Conservation (phyloP, 208 protist genomes). For the Trypanosoma melophagium region DNA sequence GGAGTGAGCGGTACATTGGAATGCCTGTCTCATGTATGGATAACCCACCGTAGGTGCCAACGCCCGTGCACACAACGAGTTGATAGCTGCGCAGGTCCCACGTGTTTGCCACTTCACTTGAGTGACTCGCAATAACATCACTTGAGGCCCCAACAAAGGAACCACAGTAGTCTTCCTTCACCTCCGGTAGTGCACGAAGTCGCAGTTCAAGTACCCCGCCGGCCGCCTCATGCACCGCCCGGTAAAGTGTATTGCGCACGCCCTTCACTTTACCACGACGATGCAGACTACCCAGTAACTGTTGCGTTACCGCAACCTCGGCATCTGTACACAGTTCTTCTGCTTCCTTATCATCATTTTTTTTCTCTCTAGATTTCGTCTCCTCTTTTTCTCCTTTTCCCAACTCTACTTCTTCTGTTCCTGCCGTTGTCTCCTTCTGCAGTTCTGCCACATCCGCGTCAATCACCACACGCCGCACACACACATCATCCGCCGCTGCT, state of each 20-base stretch:
- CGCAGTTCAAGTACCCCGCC: constrained; percentile 41
- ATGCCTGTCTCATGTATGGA: constrained; percentile 65
- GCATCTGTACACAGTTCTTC: not conserved
- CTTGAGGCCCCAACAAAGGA: constrained; percentile 25
- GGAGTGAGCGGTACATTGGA: constrained; percentile 55
- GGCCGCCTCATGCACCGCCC: constrained; percentile 39
- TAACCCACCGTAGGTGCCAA: constrained; percentile 47
- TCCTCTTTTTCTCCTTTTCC: not conserved
- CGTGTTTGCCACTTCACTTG: constrained; percentile 38
- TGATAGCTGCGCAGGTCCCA: constrained; percentile 44
- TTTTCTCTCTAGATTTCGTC: no score
- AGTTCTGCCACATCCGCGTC: constrained; percentile 3
- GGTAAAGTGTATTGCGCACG: constrained; percentile 45
- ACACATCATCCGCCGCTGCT: constrained; percentile 1
- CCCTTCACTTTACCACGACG: constrained; percentile 25
- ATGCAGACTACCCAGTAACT: constrained; percentile 19
- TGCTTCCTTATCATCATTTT: not conserved
- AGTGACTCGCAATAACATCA: constrained; percentile 29
- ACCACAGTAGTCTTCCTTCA: constrained; percentile 58
- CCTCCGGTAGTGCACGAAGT: constrained; percentile 44
- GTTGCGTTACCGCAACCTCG: constrained; percentile 17
- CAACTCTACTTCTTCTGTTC: not conserved
- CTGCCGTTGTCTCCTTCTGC: not conserved
- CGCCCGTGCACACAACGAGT: constrained; percentile 41
- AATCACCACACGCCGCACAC: constrained; percentile 21